Evolutionary conservation across 495 filamentous ascomycete genomes (phyloP).

Genomic region (Xylaria palmicola): DNA sequence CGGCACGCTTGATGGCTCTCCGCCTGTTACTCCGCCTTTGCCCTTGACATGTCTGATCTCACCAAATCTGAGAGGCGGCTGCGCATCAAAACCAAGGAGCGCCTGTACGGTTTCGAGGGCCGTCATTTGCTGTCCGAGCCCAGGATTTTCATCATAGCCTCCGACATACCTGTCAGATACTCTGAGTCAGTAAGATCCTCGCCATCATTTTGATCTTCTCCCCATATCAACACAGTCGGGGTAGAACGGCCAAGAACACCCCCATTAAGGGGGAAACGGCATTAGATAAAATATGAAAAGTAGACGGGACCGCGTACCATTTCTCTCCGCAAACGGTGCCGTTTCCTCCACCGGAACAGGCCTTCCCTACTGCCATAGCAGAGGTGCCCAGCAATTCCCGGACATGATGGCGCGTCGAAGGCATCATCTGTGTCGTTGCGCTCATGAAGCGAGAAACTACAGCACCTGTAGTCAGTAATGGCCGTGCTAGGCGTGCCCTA

Average conservation of each 20-base stretch:
- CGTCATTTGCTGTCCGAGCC: slow-evolving; percentile 70
- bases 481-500: neutral
- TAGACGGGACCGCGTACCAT: slow-evolving; percentile 49
- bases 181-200: neutral
- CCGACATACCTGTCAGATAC: slow-evolving; percentile 30
- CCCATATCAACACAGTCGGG: no score
- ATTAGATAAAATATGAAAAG: neutral
- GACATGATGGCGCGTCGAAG: slow-evolving; percentile 54
- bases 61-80: slow-evolving; percentile 38
- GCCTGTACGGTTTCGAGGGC: slow-evolving; percentile 69
- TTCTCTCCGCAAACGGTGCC: slow-evolving; percentile 65
- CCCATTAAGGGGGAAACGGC: no score
- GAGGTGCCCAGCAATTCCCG: slow-evolving; percentile 53
- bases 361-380: slow-evolving; percentile 61
- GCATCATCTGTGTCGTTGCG: slow-evolving; percentile 58
- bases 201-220: no score
- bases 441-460: slow-evolving; percentile 68
- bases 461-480: neutral
- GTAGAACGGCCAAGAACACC: no score
- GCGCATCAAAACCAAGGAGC: slow-evolving; percentile 41
- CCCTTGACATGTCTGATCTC: slow-evolving; percentile 41
- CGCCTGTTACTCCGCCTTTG: slow-evolving; percentile 6
- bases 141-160: slow-evolving; percentile 58
- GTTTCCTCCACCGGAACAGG: slow-evolving; percentile 59
- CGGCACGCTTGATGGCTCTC: no score